phyloP scores from a whole-genome alignment of 306 rosid species.

The Pyrus betulifolia region DNA sequence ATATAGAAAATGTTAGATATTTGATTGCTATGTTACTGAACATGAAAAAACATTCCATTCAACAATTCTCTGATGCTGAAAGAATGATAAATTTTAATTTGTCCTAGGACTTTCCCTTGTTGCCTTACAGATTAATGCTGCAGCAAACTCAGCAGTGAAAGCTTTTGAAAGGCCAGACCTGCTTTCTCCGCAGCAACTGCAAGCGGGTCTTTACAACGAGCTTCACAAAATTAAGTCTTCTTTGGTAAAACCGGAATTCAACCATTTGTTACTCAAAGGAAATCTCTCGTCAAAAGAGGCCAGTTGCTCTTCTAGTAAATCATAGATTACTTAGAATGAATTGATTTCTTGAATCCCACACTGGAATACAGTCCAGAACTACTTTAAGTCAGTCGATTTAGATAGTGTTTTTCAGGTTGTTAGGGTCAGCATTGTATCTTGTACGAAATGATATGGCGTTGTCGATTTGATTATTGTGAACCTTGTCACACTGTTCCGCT shows the following conservation, averaged over 20 bases:
- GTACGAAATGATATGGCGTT: too few species aligned
- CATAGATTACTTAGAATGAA: background rate
- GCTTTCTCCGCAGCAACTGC: slow-evolving; percentile 26
- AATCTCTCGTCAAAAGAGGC: slow-evolving; percentile 5
- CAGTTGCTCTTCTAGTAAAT: slow-evolving; percentile 2
- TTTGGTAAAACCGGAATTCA: slow-evolving; percentile 8
- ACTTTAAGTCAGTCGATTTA: background rate
- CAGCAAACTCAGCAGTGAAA: slow-evolving; percentile 25
- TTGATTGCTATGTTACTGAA: too few species aligned
- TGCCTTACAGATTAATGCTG: slow-evolving; percentile 24
- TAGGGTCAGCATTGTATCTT: background rate
- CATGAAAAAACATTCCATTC: too few species aligned
- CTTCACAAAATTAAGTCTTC: slow-evolving; percentile 21
- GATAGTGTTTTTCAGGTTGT: background rate
- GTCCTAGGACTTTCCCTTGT: background rate
- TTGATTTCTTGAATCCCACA: background rate
- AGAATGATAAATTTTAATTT: background rate
- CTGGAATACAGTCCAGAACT: background rate
- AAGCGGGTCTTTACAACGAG: slow-evolving; percentile 20
- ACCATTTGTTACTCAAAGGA: slow-evolving; percentile 9
- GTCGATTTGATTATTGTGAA: background rate
- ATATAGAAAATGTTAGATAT: too few species aligned
- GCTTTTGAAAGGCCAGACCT: slow-evolving; percentile 34
- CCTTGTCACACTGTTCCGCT: background rate
- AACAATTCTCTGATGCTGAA: background rate